These are phyloP conservation scores for Pestalotiopsis sp. DNA, from an alignment of 2,329 filamentous ascomycete genomes.

Conservation along the genomic window DNA sequence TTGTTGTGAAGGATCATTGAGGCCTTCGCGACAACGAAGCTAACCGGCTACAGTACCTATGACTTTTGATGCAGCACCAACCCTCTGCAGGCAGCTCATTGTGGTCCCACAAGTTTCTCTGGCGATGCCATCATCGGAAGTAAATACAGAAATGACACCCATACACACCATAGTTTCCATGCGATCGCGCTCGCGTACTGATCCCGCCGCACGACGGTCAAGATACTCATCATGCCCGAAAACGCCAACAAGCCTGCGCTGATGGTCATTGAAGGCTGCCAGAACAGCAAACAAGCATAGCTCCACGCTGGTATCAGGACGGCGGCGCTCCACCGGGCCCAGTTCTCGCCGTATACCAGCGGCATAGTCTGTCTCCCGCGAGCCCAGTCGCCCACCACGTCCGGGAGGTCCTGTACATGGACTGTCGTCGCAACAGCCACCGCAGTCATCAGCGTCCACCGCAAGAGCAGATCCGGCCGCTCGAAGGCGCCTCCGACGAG, in stretches of 20 bases:
- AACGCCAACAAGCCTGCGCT: background rate
- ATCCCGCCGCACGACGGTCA: background rate
- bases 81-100: background rate
- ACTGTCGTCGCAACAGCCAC: constrained; percentile 37
- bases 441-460: constrained; percentile 33
- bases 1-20: too few species aligned
- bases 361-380: constrained; percentile 29
- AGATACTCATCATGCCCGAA: background rate
- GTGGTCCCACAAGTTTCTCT: background rate
- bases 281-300: constrained; percentile 22
- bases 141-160: background rate
- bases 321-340: constrained; percentile 26
- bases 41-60: too few species aligned
- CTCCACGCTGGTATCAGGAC: constrained; percentile 25
- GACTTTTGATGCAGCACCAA: background rate
- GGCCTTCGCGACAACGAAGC: too few species aligned
- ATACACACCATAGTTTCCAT: background rate
- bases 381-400: constrained; percentile 32
- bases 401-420: constrained; percentile 41
- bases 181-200: background rate
- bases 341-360: constrained; percentile 29
- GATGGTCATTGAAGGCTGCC: constrained; percentile 12
- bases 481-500: constrained; percentile 19
- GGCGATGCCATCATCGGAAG: background rate
- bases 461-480: constrained; percentile 4